These are phyloP conservation scores for Peronospora belbahrii DNA, from an alignment of 352 stramenopile genomes.

Conservation along the genomic window DNA sequence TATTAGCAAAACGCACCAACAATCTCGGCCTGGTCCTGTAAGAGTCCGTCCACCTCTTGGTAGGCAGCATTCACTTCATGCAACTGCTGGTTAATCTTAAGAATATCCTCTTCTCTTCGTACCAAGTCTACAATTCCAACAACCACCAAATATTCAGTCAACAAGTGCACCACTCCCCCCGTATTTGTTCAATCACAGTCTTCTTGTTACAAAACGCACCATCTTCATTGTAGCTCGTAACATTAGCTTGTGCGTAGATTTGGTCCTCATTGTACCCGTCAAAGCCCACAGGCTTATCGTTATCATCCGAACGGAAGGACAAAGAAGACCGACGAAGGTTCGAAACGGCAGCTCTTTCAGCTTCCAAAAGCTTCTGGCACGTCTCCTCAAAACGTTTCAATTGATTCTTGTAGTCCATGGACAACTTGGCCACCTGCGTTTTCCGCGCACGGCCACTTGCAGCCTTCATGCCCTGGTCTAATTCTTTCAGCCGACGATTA, in stretches of 20 bases:
- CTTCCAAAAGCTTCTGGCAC: conserved; percentile 38
- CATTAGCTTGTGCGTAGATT: conserved; percentile 55
- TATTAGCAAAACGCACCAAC: conserved; percentile 30
- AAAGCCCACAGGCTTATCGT: conserved; percentile 27
- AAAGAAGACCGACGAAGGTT: conserved; percentile 44
- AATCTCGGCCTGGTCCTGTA: conserved; percentile 60
- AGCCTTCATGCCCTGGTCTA: conserved; percentile 28
- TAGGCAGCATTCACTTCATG: conserved; percentile 59
- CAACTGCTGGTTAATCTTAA: conserved; percentile 69
- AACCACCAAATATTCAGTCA: conserved; percentile 9
- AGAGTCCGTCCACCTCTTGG: conserved; percentile 53
- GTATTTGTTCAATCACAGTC: background rate
- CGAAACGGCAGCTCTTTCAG: conserved; percentile 38
- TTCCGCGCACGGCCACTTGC: conserved; percentile 33
- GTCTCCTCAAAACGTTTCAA: conserved; percentile 50
- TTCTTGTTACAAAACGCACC: conserved; percentile 20
- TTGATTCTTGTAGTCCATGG: conserved; percentile 57
- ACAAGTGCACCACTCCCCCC: no score
- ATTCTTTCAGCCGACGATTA: conserved; percentile 43
- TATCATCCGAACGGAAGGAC: conserved; percentile 39
- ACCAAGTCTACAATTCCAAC: conserved; percentile 31
- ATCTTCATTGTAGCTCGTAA: conserved; percentile 56
- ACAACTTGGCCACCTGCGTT: conserved; percentile 50
- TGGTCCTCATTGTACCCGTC: conserved; percentile 62
- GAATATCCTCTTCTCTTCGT: conserved; percentile 56